A percentile compares a stretch with the other conserved stretches of the same genome.
Conservation (phyloP, 306 rosid genomes). For the peach (Prunus persica) region Prunus_persica_NCBIv2 NC_034012.1:8087001-8087500, state of each 20-base stretch:
- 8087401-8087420: neutral
- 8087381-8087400: neutral
- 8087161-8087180: constrained; percentile 10
- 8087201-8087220: constrained; percentile 35
- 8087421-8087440: neutral
- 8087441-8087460: neutral
- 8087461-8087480: neutral
- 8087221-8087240: constrained; percentile 25
- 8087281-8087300: no score
- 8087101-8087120: neutral
- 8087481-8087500: no score
- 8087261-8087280: neutral
- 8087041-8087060: neutral
- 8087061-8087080: neutral
- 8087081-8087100: neutral
- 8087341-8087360: neutral
- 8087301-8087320: neutral
- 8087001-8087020: constrained; percentile 4
- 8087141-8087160: neutral
- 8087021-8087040: constrained; percentile 12
- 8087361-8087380: neutral
- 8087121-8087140: neutral
- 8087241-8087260: constrained; percentile 29
- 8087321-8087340: neutral
- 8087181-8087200: constrained; percentile 36